A percentile compares a stretch with the other conserved stretches of the same genome.
These are phyloP conservation scores for Kodamaea suecica DNA, from an alignment of 1,139 yeast species.

Conservation along the genomic window DNA sequence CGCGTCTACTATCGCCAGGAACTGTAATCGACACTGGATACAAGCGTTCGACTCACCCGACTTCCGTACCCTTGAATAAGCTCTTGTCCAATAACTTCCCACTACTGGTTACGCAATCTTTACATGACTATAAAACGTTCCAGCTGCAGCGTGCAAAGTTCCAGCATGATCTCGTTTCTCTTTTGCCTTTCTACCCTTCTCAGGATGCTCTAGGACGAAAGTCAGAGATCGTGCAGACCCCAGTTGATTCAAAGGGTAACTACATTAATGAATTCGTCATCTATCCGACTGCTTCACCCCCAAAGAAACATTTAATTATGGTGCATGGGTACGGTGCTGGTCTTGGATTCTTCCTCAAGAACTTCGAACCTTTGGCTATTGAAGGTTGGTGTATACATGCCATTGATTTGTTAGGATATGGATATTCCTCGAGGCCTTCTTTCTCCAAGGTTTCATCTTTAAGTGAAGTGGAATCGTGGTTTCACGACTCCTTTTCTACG, in stretches of 20 bases:
- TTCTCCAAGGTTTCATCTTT: constrained; percentile 35
- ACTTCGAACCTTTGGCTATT: constrained; percentile 44
- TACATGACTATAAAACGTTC: constrained; percentile 41
- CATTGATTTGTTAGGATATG: constrained; percentile 72
- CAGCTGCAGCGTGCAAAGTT: constrained; percentile 43
- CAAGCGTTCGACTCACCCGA: constrained; percentile 55
- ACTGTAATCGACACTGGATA: constrained; percentile 21
- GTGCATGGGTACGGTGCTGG: constrained; percentile 83
- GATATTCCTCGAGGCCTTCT: constrained; percentile 65
- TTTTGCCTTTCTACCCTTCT: constrained; percentile 40
- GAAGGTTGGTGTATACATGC: constrained; percentile 65
- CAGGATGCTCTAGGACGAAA: constrained; percentile 30
- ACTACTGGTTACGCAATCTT: constrained; percentile 47
- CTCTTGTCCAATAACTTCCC: constrained; percentile 58
- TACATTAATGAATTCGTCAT: constrained; percentile 65
- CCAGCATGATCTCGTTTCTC: constrained; percentile 50
- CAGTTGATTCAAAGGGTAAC: constrained; percentile 40
- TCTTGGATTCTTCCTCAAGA: constrained; percentile 64
- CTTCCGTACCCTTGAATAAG: constrained; percentile 56
- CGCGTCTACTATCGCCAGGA: constrained; percentile 3
- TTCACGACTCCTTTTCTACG: constrained; percentile 46
- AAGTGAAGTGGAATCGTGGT: constrained; percentile 48
- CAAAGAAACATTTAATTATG: constrained; percentile 55
- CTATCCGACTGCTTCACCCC: constrained; percentile 32
- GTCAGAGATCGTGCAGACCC: constrained; percentile 33